Evolutionary conservation across 768 basidiomycete species (phyloP), one percentile per base, ranked within the genome.

Genomic region (Psilocybe cyanescens): DNA sequence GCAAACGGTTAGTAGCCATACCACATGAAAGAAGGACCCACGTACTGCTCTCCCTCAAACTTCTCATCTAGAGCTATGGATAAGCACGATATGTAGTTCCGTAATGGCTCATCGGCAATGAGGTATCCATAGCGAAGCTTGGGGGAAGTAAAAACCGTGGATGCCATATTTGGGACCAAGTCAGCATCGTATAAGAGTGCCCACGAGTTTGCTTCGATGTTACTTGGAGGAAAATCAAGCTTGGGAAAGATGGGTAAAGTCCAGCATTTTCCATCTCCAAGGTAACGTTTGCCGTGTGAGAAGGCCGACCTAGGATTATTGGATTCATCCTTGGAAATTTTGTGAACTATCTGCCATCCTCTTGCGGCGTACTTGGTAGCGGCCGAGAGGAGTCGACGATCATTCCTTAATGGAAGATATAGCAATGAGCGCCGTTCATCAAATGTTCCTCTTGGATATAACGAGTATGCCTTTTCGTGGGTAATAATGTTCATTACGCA

Each of bases 401-500:
- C 19, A 35, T 51, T n/a, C 56, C 16, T 30, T 14, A 24, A 28
- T 7, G 33, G 12, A 4, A 59, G 17, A 16, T 60, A 24, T n/a
- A 61, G 19, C 4, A 67, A 24, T 7, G 66, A 57, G 8, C 58
- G 47, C 1, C 60, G 57, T 19, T 62, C 57, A 17, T 77, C 71
- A 57, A 80, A 81, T 1, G 81, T 83, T 2, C 75, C 76, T 0
- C 62, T 37, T 2, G 82, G 82, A 65, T 76, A 83, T 7, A 81
- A 61, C 0, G 77, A 72, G 54, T 78, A 81, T 0, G 80, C 82
- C 0, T 68, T 67, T 12, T 78, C 72, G 64, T 74, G 72, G 0
- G 77, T 70, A 61, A 83, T 79, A 4, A 81, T 60, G 59, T 83
- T 83, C 75, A 81, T 78, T 1, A 81, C 79, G 50, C 72, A 73